Conservation (phyloP, 2,329 filamentous ascomycete species). For the Exophiala lecanii-corni region DNA sequence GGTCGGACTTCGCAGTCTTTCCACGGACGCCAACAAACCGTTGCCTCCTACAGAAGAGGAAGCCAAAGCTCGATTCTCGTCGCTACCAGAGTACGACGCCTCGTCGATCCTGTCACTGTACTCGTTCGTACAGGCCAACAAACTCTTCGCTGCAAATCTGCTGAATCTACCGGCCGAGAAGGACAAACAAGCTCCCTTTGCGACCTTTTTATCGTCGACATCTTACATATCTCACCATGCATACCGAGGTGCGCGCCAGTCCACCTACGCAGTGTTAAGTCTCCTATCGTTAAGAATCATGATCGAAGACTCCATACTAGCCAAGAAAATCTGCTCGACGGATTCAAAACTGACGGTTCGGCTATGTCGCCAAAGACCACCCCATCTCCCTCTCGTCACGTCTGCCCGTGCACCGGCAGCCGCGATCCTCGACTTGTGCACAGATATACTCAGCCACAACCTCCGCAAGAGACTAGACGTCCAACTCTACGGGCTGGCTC, state of each 20-base stretch:
- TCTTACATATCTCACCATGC: conserved; percentile 95
- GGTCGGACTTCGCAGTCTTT: conserved; percentile 74
- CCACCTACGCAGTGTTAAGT: conserved; percentile 78
- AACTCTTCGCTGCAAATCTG: conserved; percentile 84
- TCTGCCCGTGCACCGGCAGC: conserved; percentile 70
- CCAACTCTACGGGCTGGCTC: conserved; percentile 72
- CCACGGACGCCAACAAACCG: conserved; percentile 61
- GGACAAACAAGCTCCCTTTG: conserved; percentile 67
- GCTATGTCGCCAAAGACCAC: conserved; percentile 82
- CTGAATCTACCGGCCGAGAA: conserved; percentile 59
- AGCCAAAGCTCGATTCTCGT: conserved; percentile 73
- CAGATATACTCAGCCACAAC: conserved; percentile 93
- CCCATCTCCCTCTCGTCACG: conserved; percentile 71
- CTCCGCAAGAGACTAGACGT: conserved; percentile 79
- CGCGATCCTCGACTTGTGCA: conserved; percentile 76
- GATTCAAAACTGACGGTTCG: conserved; percentile 70
- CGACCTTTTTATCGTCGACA: conserved; percentile 77
- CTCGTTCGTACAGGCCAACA: conserved; percentile 91
- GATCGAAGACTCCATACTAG: conserved; percentile 76
- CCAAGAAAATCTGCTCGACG: conserved; percentile 78
- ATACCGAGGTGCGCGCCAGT: conserved; percentile 71
- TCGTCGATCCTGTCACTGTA: conserved; percentile 80
- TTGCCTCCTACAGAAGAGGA: conserved; percentile 65
- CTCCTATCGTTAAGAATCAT: conserved; percentile 81
- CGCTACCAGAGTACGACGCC: conserved; percentile 74